These are phyloP conservation scores for Penicillium cataractarum DNA, from an alignment of 495 filamentous ascomycete species.

Conservation along the genomic window DNA sequence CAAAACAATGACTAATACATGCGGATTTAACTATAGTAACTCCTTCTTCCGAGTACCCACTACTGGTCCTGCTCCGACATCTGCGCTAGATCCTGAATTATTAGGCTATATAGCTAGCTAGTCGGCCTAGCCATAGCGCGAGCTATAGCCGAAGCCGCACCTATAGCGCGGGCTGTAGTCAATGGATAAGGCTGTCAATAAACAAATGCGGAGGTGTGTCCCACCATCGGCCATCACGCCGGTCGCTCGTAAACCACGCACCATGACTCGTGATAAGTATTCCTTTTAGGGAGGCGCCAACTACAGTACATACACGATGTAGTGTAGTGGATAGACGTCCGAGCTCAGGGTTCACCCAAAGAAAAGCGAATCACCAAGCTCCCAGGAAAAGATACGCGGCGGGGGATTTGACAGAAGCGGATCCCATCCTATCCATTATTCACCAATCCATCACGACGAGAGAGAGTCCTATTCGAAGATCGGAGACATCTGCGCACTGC, in stretches of 20 bases:
- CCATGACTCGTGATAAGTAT: not conserved
- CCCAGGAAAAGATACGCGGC: conserved; percentile 1
- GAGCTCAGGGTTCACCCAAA: conserved; percentile 4
- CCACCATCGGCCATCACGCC: conserved; percentile 18
- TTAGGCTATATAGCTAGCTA: too few species aligned
- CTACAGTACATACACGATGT: too few species aligned
- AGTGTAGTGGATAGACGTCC: not conserved
- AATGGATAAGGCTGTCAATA: too few species aligned
- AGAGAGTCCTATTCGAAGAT: not conserved
- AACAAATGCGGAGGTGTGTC: not conserved
- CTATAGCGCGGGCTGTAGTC: too few species aligned
- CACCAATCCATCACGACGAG: not conserved
- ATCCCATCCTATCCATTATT: not conserved
- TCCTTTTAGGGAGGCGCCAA: not conserved
- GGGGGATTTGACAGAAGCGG: conserved; percentile 4
- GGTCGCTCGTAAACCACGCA: conserved; percentile 10
- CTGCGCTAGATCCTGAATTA: too few species aligned
- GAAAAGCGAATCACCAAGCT: not conserved
- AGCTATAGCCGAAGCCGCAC: too few species aligned
- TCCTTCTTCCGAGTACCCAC: too few species aligned
- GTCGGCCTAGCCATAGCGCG: too few species aligned
- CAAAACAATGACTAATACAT: too few species aligned
- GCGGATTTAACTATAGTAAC: too few species aligned
- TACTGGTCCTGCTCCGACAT: too few species aligned
- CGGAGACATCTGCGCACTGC: not conserved